Evolutionary conservation across 306 rosid species (phyloP).

Genomic region (Corylus americana): DNA sequence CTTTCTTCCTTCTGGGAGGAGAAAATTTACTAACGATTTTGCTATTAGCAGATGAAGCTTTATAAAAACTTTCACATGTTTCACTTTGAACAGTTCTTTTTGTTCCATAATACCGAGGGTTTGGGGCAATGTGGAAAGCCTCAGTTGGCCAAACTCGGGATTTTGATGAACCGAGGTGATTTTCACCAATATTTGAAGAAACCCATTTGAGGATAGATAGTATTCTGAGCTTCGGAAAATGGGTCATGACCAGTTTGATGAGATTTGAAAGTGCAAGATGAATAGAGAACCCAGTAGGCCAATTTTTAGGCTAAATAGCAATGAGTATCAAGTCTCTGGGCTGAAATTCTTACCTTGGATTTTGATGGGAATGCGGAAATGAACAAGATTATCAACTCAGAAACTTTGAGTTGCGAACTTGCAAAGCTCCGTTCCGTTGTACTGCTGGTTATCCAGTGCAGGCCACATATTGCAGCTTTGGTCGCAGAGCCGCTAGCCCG

Average conservation of each 20-base stretch:
- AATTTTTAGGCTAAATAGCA: slow-evolving; percentile 1
- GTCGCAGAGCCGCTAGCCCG: neutral
- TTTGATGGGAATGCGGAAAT: slow-evolving; percentile 1
- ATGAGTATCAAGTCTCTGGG: neutral
- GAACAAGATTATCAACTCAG: neutral
- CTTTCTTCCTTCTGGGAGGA: slow-evolving; percentile 39
- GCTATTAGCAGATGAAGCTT: neutral
- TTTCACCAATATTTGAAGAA: slow-evolving; percentile 31
- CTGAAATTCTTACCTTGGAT: slow-evolving; percentile 25
- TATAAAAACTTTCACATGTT: neutral
- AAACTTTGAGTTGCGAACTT: neutral
- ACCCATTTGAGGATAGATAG: slow-evolving; percentile 21
- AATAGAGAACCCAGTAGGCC: neutral
- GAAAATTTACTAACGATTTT: slow-evolving; percentile 15
- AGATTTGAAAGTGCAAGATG: neutral
- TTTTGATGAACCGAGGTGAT: slow-evolving; percentile 12
- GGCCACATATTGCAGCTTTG: neutral
- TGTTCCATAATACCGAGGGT: slow-evolving; percentile 46
- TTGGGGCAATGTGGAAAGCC: slow-evolving; percentile 26
- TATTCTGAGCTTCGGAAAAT: slow-evolving; percentile 35
- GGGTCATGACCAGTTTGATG: slow-evolving; percentile 44
- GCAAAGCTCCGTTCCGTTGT: neutral
- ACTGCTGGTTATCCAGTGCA: neutral
- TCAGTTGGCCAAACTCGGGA: slow-evolving; percentile 18
- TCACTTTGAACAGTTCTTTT: slow-evolving; percentile 18